Evolutionary conservation across 1,284 basidiomycete genomes (phyloP), one percentile per base, ranked within the genome.

Genomic region (Ustanciosporium gigantosporum): DNA sequence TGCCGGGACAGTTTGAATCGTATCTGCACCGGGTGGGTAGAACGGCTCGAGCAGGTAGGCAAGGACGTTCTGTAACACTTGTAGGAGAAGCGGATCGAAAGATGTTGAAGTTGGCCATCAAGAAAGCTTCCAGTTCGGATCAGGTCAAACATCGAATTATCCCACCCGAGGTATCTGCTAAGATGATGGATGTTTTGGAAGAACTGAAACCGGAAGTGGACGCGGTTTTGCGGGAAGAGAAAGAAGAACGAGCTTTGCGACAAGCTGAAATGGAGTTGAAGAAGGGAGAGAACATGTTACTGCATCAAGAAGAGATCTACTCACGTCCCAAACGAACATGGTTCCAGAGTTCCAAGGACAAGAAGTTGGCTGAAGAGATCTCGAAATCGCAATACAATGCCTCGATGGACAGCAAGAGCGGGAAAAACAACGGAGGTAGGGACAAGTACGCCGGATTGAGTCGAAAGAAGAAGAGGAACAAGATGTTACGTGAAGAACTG

Each of bases 11-110:
- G 20, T 97, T 99, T 77, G 94, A 98, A 78, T 89, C 88, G 41
- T 97, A 97, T 74, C 90, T 96, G 41, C 94, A 98, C 80, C 88
- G 95, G 79, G 96, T 98, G 70, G 94, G 93, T n/a, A 53, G 60
- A 29, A 65, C 60, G 16, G 66, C 66, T 31, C 44, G 40, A 38
- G 64, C 64, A 8, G 60, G 60, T 2, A 47, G 66, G 3, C 58
- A 62, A 23, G 64, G 66, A 20, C 56, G 90, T 37, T 92, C 95
- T 8, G 87, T 98, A 37, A 94, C 94, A 1, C 84, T 99, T 15
- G 91, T 98, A 21, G 95, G 95, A 34, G 95, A 98, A 81, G 84
- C 87, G 1, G 95, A 98, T 79, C 87, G 95, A 41, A 95, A 92
- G 79, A 88, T 98, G 84, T 86, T 98, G 67, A 98, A 96, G 80